Conservation (phyloP, 495 filamentous ascomycete genomes). For the Penicillium waksmanii region DNA sequence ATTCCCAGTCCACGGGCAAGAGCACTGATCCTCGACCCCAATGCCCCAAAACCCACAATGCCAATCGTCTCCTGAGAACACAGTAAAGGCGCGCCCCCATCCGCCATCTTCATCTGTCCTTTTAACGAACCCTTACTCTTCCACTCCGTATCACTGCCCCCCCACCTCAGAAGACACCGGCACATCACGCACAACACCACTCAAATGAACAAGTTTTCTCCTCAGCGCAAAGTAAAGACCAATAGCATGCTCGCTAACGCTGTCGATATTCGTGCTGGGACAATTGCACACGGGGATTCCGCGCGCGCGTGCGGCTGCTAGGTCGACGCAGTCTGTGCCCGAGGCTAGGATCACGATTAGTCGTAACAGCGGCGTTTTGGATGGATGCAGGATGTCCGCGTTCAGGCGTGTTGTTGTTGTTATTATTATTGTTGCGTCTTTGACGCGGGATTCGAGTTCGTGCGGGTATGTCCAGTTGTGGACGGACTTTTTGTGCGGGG, state of each 20-base stretch:
- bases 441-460: constrained; percentile 41
- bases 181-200: constrained; percentile 14
- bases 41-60: not conserved
- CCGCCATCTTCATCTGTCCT: not conserved
- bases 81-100: not conserved
- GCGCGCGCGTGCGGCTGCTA: constrained; percentile 43
- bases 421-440: constrained; percentile 54
- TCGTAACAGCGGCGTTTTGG: constrained; percentile 36
- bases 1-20: constrained; percentile 48
- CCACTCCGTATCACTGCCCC: not conserved
- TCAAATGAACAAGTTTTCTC: constrained; percentile 44
- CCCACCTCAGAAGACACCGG: not conserved
- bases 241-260: constrained; percentile 58
- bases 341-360: constrained; percentile 55
- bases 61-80: not conserved
- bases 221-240: constrained; percentile 57
- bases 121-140: not conserved
- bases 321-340: constrained; percentile 56
- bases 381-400: constrained; percentile 13
- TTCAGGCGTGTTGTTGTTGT: constrained; percentile 43
- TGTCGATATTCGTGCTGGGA: constrained; percentile 52
- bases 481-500: constrained; percentile 34
- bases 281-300: constrained; percentile 51
- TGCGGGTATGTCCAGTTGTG: constrained; percentile 37
- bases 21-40: constrained; percentile 47